Percentiles rank a stretch among this genome's conserved stretches.
phyloP scores from a whole-genome alignment of 2,329 filamentous ascomycete genomes.

The Colletotrichum viniferum region DNA sequence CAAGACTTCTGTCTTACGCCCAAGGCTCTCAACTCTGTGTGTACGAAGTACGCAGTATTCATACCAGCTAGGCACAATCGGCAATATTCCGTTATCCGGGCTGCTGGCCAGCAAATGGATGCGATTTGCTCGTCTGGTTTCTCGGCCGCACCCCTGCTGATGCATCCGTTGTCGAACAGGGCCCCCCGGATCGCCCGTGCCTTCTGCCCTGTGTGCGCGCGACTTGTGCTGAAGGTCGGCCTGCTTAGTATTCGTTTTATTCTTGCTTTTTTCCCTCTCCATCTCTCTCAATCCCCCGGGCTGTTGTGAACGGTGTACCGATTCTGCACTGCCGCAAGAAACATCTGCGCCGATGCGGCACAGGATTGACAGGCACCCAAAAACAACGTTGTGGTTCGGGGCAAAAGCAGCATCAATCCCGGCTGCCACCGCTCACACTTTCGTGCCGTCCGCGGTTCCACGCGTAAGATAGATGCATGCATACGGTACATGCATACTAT shows the following conservation, averaged over 20 bases:
- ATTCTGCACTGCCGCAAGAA: not conserved
- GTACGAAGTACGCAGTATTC: not conserved
- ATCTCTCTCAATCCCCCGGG: not conserved
- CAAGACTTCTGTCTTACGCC: not conserved
- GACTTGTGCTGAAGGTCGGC: not conserved
- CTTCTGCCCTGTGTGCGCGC: not conserved
- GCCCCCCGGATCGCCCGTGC: constrained; percentile 1
- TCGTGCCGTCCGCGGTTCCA: not conserved
- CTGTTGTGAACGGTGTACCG: not conserved
- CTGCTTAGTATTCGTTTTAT: not conserved
- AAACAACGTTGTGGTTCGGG: not conserved
- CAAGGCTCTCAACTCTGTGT: not conserved
- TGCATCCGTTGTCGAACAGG: not conserved
- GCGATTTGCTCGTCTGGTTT: constrained; percentile 18
- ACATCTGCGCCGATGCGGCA: not conserved
- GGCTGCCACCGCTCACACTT: not conserved
- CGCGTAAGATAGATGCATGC: not conserved
- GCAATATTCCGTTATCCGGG: constrained; percentile 14
- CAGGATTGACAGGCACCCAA: not conserved
- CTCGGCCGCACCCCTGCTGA: not conserved
- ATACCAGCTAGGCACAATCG: not conserved
- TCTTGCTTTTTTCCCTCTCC: not conserved
- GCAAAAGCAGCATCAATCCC: not conserved
- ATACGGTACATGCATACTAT: not conserved
- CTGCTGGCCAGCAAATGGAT: constrained; percentile 3